Percentiles rank a stretch among this genome's conserved stretches.
Conservation (phyloP, 345 rosid species). For the Citrus australasica region DNA sequence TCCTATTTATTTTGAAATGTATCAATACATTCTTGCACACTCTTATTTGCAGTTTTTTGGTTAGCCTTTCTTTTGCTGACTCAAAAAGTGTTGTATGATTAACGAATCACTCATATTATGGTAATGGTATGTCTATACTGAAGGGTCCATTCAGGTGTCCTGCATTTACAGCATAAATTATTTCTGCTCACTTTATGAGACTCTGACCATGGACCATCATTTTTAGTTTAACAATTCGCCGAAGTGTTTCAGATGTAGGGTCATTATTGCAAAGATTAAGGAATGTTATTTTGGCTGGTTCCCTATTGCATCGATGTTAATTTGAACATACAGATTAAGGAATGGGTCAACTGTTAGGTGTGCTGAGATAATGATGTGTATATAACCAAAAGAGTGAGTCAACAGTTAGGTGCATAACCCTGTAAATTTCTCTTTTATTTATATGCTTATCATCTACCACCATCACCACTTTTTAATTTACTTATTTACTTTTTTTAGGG, state of each 20-base stretch:
- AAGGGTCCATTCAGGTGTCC: background rate
- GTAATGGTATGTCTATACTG: background rate
- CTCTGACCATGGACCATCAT: background rate
- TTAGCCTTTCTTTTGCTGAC: background rate
- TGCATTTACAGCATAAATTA: background rate
- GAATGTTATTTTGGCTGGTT: background rate
- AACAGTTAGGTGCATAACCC: constrained; percentile 1
- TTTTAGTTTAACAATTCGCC: background rate
- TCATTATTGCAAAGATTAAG: background rate
- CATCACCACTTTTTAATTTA: background rate
- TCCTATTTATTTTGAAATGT: constrained; percentile 6
- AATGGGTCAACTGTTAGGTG: constrained; percentile 22
- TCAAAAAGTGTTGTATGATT: constrained; percentile 5
- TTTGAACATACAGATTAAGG: background rate
- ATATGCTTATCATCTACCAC: background rate
- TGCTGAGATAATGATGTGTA: background rate
- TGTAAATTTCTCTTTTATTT: background rate
- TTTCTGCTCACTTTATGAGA: background rate
- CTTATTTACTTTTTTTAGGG: too few species aligned
- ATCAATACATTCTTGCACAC: constrained; percentile 9
- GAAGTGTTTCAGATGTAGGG: background rate
- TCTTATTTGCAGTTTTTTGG: background rate
- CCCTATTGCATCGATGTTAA: background rate
- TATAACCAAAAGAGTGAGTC: constrained; percentile 9
- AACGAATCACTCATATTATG: background rate